phyloP scores from a whole-genome alignment of 805 yeast species.

The Ogataea polymorpha region DNA sequence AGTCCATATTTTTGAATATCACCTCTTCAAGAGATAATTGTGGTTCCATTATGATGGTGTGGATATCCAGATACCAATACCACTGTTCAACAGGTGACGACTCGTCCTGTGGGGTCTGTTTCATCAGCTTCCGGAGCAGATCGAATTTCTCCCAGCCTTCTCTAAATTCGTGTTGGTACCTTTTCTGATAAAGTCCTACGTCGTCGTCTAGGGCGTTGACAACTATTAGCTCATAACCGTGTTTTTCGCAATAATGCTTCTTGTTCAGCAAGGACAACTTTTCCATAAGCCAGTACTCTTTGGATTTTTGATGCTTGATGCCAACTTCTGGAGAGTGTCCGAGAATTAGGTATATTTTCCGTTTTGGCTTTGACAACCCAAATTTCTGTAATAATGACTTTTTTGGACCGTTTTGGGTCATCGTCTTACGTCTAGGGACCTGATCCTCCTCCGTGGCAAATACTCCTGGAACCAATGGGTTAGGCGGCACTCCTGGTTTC shows the following conservation, averaged over 20 bases:
- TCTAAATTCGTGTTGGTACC: conserved; percentile 48
- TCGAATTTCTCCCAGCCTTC: conserved; percentile 46
- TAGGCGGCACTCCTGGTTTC: conserved; percentile 29
- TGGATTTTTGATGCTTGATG: conserved; percentile 37
- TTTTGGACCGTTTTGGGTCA: conserved; percentile 4
- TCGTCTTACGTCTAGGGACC: not conserved
- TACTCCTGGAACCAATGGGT: conserved; percentile 27
- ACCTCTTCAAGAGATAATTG: conserved; percentile 34
- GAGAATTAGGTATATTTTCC: conserved; percentile 35
- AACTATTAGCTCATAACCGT: conserved; percentile 46
- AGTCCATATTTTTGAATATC: conserved; percentile 31
- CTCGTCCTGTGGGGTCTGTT: conserved; percentile 28
- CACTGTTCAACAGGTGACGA: conserved; percentile 30
- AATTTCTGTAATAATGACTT: conserved; percentile 2
- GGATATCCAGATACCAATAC: conserved; percentile 42
- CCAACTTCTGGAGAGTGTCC: conserved; percentile 43
- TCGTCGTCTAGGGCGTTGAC: conserved; percentile 32
- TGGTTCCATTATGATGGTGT: conserved; percentile 42
- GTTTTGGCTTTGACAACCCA: conserved; percentile 20
- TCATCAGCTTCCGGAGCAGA: conserved; percentile 34
- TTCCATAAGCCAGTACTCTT: conserved; percentile 45
- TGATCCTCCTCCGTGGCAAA: conserved; percentile 13
- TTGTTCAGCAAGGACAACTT: conserved; percentile 46
- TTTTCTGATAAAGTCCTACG: conserved; percentile 41
- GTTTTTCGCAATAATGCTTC: conserved; percentile 44